These are phyloP conservation scores for Penicillium goetzii DNA, from an alignment of 495 filamentous ascomycete genomes.

Conservation along the genomic window DNA sequence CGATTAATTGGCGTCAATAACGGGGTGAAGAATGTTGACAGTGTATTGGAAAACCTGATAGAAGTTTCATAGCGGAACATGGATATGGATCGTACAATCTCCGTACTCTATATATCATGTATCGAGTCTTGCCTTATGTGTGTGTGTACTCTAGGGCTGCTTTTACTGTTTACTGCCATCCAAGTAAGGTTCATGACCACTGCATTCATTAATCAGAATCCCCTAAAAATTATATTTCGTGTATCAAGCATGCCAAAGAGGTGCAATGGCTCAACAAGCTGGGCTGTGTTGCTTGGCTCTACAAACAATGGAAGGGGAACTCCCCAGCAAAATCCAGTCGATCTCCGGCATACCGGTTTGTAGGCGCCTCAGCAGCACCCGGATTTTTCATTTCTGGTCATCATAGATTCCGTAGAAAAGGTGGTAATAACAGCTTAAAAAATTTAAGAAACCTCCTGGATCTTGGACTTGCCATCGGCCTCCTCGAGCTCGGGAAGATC, in stretches of 20 bases:
- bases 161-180: neutral
- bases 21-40: neutral
- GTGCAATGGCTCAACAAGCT: constrained; percentile 7
- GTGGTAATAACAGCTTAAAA: constrained; percentile 6
- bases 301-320: constrained; percentile 24
- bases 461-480: constrained; percentile 54
- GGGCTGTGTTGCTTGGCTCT: constrained; percentile 21
- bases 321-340: constrained; percentile 25
- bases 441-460: constrained; percentile 60
- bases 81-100: too few species aligned
- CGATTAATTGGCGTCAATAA: neutral
- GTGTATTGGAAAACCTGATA: neutral
- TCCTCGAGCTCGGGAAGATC: constrained; percentile 66
- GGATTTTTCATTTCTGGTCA: constrained; percentile 38
- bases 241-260: neutral
- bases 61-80: neutral
- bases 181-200: constrained; percentile 9
- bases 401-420: constrained; percentile 30
- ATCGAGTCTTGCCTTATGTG: neutral
- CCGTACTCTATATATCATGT: too few species aligned
- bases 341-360: constrained; percentile 20
- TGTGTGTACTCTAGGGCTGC: neutral
- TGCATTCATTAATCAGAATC: constrained; percentile 14
- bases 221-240: constrained; percentile 10
- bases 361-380: constrained; percentile 23